Evolutionary conservation across 2,329 filamentous ascomycete genomes (phyloP).

Genomic region (Basipetospora sp.): DNA sequence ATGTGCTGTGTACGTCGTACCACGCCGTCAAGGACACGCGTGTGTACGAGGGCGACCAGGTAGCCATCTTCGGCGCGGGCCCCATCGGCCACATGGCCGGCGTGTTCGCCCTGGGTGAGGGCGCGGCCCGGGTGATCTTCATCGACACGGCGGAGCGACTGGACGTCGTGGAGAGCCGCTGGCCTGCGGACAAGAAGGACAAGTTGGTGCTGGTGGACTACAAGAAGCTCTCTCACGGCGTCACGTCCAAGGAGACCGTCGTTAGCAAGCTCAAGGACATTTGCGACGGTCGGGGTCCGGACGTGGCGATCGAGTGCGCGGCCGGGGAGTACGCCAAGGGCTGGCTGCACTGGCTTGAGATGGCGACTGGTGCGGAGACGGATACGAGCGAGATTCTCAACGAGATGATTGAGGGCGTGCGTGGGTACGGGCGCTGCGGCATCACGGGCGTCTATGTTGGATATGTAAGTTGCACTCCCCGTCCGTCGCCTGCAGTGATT

Average conservation of each 20-base stretch:
- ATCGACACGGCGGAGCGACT: constrained; percentile 62
- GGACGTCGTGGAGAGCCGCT: constrained; percentile 49
- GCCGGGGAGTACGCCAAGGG: constrained; percentile 48
- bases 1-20: constrained; percentile 67
- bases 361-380: constrained; percentile 55
- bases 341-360: constrained; percentile 44
- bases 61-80: constrained; percentile 74
- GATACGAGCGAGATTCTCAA: constrained; percentile 72
- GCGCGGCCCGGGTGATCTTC: constrained; percentile 61
- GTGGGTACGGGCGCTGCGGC: constrained; percentile 58
- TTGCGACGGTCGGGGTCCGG: constrained; percentile 56
- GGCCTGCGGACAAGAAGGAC: constrained; percentile 30
- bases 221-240: constrained; percentile 40
- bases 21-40: constrained; percentile 71
- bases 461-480: constrained; percentile 31
- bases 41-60: constrained; percentile 60
- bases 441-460: constrained; percentile 58
- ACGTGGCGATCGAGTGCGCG: constrained; percentile 55
- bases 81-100: constrained; percentile 77
- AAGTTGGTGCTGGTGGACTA: constrained; percentile 59
- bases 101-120: constrained; percentile 59
- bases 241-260: constrained; percentile 46
- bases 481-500: not conserved
- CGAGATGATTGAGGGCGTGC: constrained; percentile 62
- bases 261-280: constrained; percentile 60